A percentile compares a stretch with the other conserved stretches of the same genome.
Conservation (phyloP, 192 early-diverging fungal genomes). For the Coemansia sp. region DNA sequence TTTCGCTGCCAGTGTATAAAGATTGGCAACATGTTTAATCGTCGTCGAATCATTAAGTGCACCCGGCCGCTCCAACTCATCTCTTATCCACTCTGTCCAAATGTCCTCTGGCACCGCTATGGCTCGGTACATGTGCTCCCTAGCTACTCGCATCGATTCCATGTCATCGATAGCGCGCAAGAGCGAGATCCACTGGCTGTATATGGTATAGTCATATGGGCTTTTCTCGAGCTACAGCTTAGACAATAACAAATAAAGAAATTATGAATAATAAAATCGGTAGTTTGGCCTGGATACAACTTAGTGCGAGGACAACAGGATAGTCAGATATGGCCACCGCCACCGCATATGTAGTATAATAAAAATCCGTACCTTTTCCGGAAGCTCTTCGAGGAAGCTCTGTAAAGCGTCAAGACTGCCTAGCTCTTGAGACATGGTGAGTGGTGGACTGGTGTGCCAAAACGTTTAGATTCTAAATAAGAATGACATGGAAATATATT, state of each 20-base stretch:
- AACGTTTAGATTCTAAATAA: neutral
- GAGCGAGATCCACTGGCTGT: slow-evolving; percentile 42
- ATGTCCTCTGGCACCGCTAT: slow-evolving; percentile 37
- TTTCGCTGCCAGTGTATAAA: slow-evolving; percentile 18
- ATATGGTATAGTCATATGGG: slow-evolving; percentile 40
- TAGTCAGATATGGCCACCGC: neutral
- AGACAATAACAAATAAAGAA: neutral
- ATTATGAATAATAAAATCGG: neutral
- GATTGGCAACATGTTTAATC: slow-evolving; percentile 15
- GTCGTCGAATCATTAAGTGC: slow-evolving; percentile 7
- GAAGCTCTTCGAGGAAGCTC: slow-evolving; percentile 30
- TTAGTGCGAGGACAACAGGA: neutral
- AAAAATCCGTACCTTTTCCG: slow-evolving; percentile 17
- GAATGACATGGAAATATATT: neutral
- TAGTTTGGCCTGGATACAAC: neutral
- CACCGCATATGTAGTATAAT: neutral
- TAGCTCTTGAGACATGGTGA: slow-evolving; percentile 16
- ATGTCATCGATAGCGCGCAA: slow-evolving; percentile 33
- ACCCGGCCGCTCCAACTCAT: slow-evolving; percentile 27
- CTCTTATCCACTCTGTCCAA: slow-evolving; percentile 33
- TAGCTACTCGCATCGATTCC: slow-evolving; percentile 37
- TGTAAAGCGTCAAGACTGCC: slow-evolving; percentile 21
- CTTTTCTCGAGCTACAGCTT: slow-evolving; percentile 32
- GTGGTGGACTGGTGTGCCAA: neutral
- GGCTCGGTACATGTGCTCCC: slow-evolving; percentile 24